Conservation (phyloP, 306 rosid genomes). For the Malus fusca region DNA sequence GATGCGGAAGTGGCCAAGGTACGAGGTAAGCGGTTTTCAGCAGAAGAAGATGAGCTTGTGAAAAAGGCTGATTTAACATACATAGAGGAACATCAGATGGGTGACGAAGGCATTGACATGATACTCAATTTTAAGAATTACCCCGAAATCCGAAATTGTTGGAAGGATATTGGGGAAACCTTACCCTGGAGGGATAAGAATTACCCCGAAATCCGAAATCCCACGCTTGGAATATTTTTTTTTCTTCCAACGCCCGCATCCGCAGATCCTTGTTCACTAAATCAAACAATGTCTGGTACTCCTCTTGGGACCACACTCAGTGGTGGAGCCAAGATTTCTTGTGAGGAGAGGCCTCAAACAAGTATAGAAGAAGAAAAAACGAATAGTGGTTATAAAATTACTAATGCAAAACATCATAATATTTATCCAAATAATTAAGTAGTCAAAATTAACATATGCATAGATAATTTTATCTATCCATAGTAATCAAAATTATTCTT, state of each 20-base stretch:
- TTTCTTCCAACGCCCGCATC: slow-evolving; percentile 41
- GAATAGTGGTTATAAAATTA: no score
- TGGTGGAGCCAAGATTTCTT: no score
- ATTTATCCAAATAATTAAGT: no score
- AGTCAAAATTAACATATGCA: no score
- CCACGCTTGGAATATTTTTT: slow-evolving; percentile 41
- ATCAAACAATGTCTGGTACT: slow-evolving; percentile 63
- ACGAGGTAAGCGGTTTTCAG: slow-evolving; percentile 53
- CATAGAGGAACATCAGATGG: slow-evolving; percentile 41
- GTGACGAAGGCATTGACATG: slow-evolving; percentile 55
- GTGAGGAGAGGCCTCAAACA: no score
- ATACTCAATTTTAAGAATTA: slow-evolving; percentile 26
- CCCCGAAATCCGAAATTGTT: slow-evolving; percentile 40
- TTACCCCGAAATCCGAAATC: no score
- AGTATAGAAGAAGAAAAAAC: no score
- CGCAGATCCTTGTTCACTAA: slow-evolving; percentile 69
- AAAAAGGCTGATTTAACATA: slow-evolving; percentile 42
- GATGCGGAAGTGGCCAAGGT: slow-evolving; percentile 11
- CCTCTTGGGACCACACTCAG: no score
- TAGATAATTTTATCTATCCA: no score
- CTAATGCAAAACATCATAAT: no score
- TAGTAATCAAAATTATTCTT: no score
- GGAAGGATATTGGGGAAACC: slow-evolving; percentile 52
- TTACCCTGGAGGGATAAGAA: slow-evolving; percentile 49
- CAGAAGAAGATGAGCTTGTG: slow-evolving; percentile 60